Evolutionary conservation across 139 green algal genomes (phyloP).

Genomic region (Chlorella sp.): DNA sequence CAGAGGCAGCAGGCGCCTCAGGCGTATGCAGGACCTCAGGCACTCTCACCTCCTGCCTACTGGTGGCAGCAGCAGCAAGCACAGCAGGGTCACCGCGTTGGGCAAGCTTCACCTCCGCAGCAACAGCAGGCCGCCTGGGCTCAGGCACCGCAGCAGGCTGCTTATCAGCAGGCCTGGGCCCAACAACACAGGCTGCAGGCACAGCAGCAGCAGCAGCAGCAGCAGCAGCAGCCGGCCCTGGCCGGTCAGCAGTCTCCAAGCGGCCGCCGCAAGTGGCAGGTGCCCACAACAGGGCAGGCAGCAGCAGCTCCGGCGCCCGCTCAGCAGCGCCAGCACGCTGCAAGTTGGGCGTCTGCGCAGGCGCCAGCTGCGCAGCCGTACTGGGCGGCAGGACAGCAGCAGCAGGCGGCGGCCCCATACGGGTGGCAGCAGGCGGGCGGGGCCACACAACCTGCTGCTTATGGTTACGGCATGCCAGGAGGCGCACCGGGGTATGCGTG

Average conservation of each 20-base stretch:
- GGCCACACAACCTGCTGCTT: background rate
- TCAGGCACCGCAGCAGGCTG: background rate
- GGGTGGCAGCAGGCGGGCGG: background rate
- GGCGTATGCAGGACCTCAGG: background rate
- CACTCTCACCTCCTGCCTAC: background rate
- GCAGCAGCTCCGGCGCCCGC: background rate
- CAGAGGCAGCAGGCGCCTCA: background rate
- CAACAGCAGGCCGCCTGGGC: background rate
- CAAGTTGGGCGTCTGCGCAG: no score
- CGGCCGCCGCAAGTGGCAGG: slow-evolving; percentile 4
- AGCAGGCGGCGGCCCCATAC: background rate
- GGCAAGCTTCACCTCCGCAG: background rate
- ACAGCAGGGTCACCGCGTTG: background rate
- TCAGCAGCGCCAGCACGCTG: no score
- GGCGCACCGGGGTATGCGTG: no score
- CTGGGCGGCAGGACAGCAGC: background rate
- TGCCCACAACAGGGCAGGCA: background rate
- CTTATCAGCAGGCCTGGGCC: background rate
- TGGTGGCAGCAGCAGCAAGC: slow-evolving; percentile 14
- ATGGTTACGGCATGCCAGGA: background rate
- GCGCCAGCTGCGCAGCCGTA: no score
- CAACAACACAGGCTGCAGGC: background rate
- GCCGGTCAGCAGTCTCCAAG: background rate
- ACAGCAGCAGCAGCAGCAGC: slow-evolving; percentile 1
- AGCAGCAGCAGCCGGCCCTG: background rate